Evolutionary conservation across 371 early-diverging fungal species (phyloP), one percentile per base, ranked within the genome.

Genomic region (Mucor ambiguus): DNA sequence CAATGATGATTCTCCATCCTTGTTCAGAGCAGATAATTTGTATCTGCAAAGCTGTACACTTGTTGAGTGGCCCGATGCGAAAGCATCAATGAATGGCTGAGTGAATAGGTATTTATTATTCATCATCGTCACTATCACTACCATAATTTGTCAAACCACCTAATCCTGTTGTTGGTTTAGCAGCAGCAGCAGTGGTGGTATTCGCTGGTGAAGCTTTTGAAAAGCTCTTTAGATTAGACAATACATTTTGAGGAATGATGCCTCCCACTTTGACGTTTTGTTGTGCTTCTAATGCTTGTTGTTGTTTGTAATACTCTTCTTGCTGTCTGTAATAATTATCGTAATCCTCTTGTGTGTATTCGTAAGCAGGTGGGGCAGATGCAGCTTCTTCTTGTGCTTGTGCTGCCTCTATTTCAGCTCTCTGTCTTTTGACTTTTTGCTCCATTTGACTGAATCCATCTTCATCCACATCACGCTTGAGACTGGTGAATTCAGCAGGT

Each of bases 401-500:
- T 26, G 12, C 33, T 26, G 44, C 35, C 60, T 61, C 24, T 26
- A 30, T 58, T 2, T 61, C 69, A 57, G 76, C 72, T 56, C 71
- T 70, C 37, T 80, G 76, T 41, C 76, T 79, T 58, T 83, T 84
- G 26, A 67, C 61, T n/a, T 49, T 60, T 28, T 60, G 62, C 46
- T 76, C 82, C 73, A 81, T 74, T 35, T 82, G 55, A 33, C 65
- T 65, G 29, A 77, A 75, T 1, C 76, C 81, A 59, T 74, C 77
- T 56, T 79, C 79, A 63, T 72, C 77, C 12, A 76, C 67, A 52
- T 73, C 76, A 9, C 78, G 72, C 29, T 78, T 79, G 32, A 61
- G 41, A 16, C 63, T 64, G 2, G 82, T 81, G 58, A 74, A 79
- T 54, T 87, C 87, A 12, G 79, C 82, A 2, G 93, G 91, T n/a